Conservation (phyloP, 805 yeast genomes). For the Starmerella potacharoeniae region DNA sequence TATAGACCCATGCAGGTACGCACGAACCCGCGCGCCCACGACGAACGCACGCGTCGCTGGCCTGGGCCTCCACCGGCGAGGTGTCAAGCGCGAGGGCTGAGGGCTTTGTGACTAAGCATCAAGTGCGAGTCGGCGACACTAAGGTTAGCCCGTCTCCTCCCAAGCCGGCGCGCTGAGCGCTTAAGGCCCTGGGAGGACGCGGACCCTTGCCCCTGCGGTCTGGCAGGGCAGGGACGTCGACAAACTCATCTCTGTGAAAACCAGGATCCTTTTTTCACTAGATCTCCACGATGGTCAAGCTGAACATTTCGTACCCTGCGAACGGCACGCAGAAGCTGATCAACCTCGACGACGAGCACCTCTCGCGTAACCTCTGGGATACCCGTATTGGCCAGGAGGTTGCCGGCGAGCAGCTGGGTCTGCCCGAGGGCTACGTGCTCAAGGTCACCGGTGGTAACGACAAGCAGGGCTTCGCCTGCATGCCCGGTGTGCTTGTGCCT, state of each 20-base stretch:
- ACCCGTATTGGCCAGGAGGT: constrained; percentile 99
- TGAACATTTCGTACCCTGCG: constrained; percentile 99
- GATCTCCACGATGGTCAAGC: constrained; percentile 38
- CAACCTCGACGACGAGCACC: constrained; percentile 98
- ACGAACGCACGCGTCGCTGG: too few species aligned
- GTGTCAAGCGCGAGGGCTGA: neutral
- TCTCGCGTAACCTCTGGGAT: constrained; percentile 95
- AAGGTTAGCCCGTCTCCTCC: neutral
- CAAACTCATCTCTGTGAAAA: constrained; percentile 3
- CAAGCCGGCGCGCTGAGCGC: neutral
- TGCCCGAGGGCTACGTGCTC: constrained; percentile 98
- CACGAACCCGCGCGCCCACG: too few species aligned
- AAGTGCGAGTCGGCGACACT: neutral
- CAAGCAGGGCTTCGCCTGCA: constrained; percentile 99
- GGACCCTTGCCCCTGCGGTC: neutral
- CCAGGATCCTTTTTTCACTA: constrained; percentile 13
- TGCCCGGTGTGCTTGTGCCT: constrained; percentile 99
- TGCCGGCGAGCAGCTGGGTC: constrained; percentile 96
- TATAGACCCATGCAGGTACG: too few species aligned
- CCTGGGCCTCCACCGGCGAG: neutral
- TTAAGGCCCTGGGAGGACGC: neutral
- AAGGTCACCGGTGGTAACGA: constrained; percentile 99
- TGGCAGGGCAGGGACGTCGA: constrained; percentile 5
- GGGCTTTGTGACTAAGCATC: neutral
- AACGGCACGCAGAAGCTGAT: constrained; percentile 98